A percentile compares a stretch with the other conserved stretches of the same genome.
These are phyloP conservation scores for Mycena indigotica DNA, from an alignment of 768 basidiomycete species.

Conservation along the genomic window DNA sequence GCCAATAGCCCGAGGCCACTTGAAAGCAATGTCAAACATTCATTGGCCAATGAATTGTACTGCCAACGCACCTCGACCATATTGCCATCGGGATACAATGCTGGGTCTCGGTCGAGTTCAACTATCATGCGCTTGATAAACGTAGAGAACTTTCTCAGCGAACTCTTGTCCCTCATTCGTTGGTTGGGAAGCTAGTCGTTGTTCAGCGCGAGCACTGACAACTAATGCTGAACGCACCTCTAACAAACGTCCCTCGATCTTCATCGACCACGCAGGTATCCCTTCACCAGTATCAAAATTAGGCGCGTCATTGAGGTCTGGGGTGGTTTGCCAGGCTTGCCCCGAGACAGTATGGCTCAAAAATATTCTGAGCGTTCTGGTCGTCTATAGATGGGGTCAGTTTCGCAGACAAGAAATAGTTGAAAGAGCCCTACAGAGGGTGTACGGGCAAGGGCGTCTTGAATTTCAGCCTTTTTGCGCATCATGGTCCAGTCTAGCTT, in stretches of 20 bases:
- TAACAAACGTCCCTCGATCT: constrained; percentile 83
- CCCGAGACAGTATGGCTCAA: constrained; percentile 85
- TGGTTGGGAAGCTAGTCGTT: constrained; percentile 55
- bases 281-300: constrained; percentile 84
- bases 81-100: constrained; percentile 80
- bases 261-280: constrained; percentile 87
- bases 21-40: neutral
- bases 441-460: constrained; percentile 79
- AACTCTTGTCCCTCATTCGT: constrained; percentile 60
- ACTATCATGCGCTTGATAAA: constrained; percentile 82
- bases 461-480: constrained; percentile 86
- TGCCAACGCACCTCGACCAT: constrained; percentile 74
- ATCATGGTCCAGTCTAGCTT: constrained; percentile 95
- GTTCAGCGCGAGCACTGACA: constrained; percentile 2
- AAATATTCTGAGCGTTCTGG: constrained; percentile 82
- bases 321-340: constrained; percentile 80
- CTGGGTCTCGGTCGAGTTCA: constrained; percentile 84
- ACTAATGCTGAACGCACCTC: constrained; percentile 51
- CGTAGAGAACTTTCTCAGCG: constrained; percentile 80
- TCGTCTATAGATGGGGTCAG: constrained; percentile 53
- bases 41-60: neutral
- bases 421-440: constrained; percentile 63
- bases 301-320: constrained; percentile 43
- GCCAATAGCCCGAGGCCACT: constrained; percentile 68
- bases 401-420: neutral